Conservation (phyloP, 179 eudicot species). For the Vitellaria paradoxa region DNA sequence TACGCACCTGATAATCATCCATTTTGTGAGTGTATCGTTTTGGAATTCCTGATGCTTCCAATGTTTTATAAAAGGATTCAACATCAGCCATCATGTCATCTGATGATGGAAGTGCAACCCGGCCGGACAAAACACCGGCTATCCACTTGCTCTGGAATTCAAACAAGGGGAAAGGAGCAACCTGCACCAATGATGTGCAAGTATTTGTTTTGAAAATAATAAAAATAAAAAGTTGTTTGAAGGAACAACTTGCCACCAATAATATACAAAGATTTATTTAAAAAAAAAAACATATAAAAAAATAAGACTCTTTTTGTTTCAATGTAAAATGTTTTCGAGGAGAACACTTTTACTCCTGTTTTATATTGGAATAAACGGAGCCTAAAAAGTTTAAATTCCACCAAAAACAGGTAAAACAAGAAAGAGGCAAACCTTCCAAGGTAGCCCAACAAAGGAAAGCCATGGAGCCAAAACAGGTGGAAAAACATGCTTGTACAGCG, state of each 20-base stretch:
- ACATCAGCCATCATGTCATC: slow-evolving; percentile 73
- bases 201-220: background rate
- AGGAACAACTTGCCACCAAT: slow-evolving; percentile 53
- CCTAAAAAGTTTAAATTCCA: no score
- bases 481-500: slow-evolving; percentile 85
- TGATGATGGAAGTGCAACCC: slow-evolving; percentile 53
- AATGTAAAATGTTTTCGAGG: no score
- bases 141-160: slow-evolving; percentile 94
- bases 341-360: no score
- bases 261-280: slow-evolving; percentile 1
- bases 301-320: no score
- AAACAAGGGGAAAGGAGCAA: slow-evolving; percentile 62
- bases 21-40: slow-evolving; percentile 76
- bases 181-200: slow-evolving; percentile 34
- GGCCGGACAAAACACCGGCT: slow-evolving; percentile 74
- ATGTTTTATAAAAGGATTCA: slow-evolving; percentile 54
- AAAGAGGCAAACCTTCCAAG: slow-evolving; percentile 62
- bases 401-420: background rate
- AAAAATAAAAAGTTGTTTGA: slow-evolving; percentile 8
- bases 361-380: no score
- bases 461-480: slow-evolving; percentile 81
- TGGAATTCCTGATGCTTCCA: slow-evolving; percentile 61
- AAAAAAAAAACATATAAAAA: no score
- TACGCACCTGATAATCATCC: slow-evolving; percentile 46
- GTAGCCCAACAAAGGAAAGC: slow-evolving; percentile 84